phyloP scores from a whole-genome alignment of 164 flowering plant genomes.

The Houttuynia cordata region DNA sequence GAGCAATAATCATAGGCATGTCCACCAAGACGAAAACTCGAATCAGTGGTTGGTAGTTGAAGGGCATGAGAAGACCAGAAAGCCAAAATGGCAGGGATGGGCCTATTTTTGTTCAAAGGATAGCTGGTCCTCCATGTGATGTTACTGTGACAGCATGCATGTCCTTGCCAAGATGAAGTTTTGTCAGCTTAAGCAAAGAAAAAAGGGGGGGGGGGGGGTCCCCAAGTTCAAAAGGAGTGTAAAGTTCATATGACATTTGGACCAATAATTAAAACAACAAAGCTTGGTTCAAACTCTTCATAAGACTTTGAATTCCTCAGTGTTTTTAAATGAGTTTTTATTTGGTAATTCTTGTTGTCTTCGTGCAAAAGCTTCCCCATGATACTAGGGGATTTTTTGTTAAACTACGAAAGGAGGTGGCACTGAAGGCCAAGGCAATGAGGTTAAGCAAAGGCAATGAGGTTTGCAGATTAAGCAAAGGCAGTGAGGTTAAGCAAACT shows the following conservation, averaged over 20 bases:
- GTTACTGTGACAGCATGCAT: neutral
- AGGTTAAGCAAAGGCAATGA: too few relatives aligned
- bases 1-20: neutral
- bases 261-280: too few relatives aligned
- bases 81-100: neutral
- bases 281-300: neutral
- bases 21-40: neutral
- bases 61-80: neutral
- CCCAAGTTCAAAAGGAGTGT: neutral
- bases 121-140: neutral
- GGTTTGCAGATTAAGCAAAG: too few relatives aligned
- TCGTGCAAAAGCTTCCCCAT: too few relatives aligned
- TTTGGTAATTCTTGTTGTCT: too few relatives aligned
- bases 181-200: neutral
- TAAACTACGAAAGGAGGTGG: too few relatives aligned
- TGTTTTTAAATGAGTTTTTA: too few relatives aligned
- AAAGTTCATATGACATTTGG: neutral
- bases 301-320: too few relatives aligned
- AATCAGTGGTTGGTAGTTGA: neutral
- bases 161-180: neutral
- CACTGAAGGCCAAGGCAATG: neutral
- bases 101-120: neutral
- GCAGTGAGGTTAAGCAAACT: too few relatives aligned
- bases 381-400: too few relatives aligned
- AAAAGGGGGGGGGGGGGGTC: neutral